phyloP scores from a whole-genome alignment of 257 asterid species.

The Oldenlandia corymbosa region DNA sequence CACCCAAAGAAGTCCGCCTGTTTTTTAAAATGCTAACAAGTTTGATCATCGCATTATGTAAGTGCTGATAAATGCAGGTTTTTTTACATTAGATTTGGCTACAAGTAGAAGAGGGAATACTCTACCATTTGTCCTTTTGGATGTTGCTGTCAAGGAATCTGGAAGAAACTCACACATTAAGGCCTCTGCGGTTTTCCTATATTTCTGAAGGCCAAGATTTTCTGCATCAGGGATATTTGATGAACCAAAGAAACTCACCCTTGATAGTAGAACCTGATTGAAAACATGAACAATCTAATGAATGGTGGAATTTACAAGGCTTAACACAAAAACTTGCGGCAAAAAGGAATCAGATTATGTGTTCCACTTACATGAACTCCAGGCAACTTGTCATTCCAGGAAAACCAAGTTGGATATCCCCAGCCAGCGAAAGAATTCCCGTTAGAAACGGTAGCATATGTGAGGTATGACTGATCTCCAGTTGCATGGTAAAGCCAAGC shows the following conservation, averaged over 20 bases:
- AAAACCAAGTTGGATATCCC: constrained; percentile 52
- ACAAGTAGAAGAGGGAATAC: not conserved
- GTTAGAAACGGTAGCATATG: constrained; percentile 30
- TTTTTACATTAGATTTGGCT: not conserved
- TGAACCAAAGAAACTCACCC: constrained; percentile 48
- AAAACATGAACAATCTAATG: not conserved
- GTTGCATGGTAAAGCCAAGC: constrained; percentile 71
- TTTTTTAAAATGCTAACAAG: no score
- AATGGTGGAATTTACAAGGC: not conserved
- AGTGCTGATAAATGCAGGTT: no score
- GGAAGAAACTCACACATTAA: constrained; percentile 53
- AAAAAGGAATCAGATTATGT: not conserved
- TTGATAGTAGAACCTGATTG: constrained; percentile 48
- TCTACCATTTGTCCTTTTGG: constrained; percentile 45
- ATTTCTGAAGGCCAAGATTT: constrained; percentile 47
- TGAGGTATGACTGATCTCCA: constrained; percentile 32
- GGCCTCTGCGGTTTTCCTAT: constrained; percentile 52
- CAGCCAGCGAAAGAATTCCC: constrained; percentile 44
- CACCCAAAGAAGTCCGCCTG: constrained; percentile 63
- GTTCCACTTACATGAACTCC: constrained; percentile 42
- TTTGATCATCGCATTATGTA: no score
- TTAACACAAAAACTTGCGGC: no score
- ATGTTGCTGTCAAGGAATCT: constrained; percentile 37
- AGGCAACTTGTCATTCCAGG: constrained; percentile 59
- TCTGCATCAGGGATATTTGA: constrained; percentile 29